Evolutionary conservation across 2,329 filamentous ascomycete genomes (phyloP), one percentile per base, ranked within the genome.

Genomic region (Fusarium udum): DNA sequence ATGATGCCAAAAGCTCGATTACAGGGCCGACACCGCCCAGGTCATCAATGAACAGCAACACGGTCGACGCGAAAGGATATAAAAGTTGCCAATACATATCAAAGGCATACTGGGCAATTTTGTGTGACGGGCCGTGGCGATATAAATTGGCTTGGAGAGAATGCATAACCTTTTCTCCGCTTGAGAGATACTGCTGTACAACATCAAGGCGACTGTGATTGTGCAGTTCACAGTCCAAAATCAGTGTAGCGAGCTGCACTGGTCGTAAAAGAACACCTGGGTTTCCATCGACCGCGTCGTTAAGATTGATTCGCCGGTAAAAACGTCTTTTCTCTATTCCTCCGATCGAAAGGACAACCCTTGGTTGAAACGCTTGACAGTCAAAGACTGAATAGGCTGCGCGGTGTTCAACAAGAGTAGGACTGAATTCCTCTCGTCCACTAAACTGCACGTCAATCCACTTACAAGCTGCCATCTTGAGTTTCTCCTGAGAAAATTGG

Each of bases 31-130:
- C 20, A 32, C 56, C 56, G 22, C 56, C 56, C 12, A 60, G 43
- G 28, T 60, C 56, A 37, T 60, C 43, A 24, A 40, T 20, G 28
- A 60, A 60, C n/a, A 60, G 22, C 31, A 60, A 20, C 18, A 60
- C 56, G 14, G 34, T 40, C 12, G 56, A 60, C 32, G 56, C 56
- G n/a, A 60, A 60, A 20, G 56, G 56, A 49, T 40, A 60, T 15
- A 60, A 26, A 26, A 60, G 56, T 49, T 60, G 43, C 43, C 56
- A 60, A 60, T 60, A 60, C 36, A 60, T 60, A 28, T 60, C 43
- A 24, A 49, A 37, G 18, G 56, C 56, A 32, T 40, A 60, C 45
- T 60, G 56, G 20, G 43, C 20, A 22, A 60, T 60, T 31, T 40
- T 60, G 15, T 60, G 43, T 11, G 43, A 15, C 12, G 43, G 43